A percentile compares a stretch with the other conserved stretches of the same genome.
Conservation (phyloP, 805 yeast species). For the Wilhelminamyces savonicus region DNA sequence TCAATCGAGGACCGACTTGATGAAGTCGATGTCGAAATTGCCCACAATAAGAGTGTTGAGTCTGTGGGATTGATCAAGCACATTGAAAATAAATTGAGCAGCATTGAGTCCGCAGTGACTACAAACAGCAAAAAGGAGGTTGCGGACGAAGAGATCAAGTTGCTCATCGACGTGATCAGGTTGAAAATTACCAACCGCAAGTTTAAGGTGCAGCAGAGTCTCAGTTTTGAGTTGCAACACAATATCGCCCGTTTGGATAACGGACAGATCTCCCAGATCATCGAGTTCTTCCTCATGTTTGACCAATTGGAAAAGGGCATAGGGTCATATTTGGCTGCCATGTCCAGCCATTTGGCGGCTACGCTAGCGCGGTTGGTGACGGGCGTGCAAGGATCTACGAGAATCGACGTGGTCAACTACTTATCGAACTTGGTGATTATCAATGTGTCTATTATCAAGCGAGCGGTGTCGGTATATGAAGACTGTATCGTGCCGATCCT, state of each 20-base stretch:
- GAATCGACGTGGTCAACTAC: constrained; percentile 36
- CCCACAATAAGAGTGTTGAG: constrained; percentile 48
- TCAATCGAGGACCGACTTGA: constrained; percentile 57
- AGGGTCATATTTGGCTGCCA: constrained; percentile 26
- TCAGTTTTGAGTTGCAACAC: constrained; percentile 35
- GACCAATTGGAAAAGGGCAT: constrained; percentile 32
- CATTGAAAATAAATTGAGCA: constrained; percentile 26
- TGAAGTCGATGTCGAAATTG: constrained; percentile 61
- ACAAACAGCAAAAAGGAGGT: constrained; percentile 5
- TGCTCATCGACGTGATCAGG: constrained; percentile 35
- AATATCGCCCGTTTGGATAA: constrained; percentile 24
- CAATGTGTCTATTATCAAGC: constrained; percentile 27
- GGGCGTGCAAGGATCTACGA: constrained; percentile 37
- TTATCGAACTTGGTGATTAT: constrained; percentile 34
- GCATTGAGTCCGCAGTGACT: constrained; percentile 20
- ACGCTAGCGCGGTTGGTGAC: constrained; percentile 30
- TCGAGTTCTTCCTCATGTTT: constrained; percentile 30
- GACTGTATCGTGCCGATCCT: constrained; percentile 40
- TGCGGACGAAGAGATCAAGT: constrained; percentile 18
- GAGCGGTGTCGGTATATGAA: constrained; percentile 51
- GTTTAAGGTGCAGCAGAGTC: constrained; percentile 27
- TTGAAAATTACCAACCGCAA: constrained; percentile 34
- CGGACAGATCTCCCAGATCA: constrained; percentile 24
- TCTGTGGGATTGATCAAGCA: constrained; percentile 37
- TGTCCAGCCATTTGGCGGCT: constrained; percentile 22